Evolutionary conservation across 208 protist species (phyloP).

Genomic region (Acanthamoeba royreba): DNA sequence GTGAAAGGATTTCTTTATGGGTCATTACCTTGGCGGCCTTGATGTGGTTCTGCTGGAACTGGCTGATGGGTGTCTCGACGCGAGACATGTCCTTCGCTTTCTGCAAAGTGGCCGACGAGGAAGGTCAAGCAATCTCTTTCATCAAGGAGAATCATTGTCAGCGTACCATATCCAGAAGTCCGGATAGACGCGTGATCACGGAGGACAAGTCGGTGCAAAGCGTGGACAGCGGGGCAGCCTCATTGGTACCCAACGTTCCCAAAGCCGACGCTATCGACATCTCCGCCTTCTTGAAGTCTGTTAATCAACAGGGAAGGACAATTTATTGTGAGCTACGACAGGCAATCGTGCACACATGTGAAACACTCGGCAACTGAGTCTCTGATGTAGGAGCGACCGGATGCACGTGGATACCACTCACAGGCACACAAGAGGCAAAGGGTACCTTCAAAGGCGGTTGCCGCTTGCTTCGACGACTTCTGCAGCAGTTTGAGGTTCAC

Average conservation of each 20-base stretch:
- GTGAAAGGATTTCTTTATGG: not conserved
- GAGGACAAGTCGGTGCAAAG: not conserved
- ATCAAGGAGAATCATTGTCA: too few relatives aligned
- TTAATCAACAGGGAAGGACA: too few relatives aligned
- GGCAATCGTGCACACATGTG: too few relatives aligned
- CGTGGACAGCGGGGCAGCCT: not conserved
- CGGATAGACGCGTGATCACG: not conserved
- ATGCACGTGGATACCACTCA: too few relatives aligned
- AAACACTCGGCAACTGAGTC: too few relatives aligned
- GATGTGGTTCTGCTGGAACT: slow-evolving; percentile 23
- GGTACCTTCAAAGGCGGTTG: slow-evolving; percentile 3
- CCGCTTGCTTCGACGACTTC: slow-evolving; percentile 10
- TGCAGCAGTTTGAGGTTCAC: slow-evolving; percentile 10
- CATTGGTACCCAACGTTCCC: not conserved
- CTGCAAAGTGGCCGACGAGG: too few relatives aligned
- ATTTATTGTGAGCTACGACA: too few relatives aligned
- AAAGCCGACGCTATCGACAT: not conserved
- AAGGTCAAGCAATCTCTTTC: not conserved
- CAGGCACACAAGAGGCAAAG: too few relatives aligned
- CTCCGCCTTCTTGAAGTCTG: slow-evolving; percentile 38
- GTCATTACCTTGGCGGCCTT: not conserved
- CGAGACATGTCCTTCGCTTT: slow-evolving; percentile 38
- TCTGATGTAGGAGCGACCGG: too few relatives aligned
- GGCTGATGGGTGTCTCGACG: slow-evolving; percentile 5
- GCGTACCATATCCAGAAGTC: slow-evolving; percentile 3